phyloP scores from a whole-genome alignment of 2,329 filamentous ascomycete species.

The Aspergillus sp. region DNA sequence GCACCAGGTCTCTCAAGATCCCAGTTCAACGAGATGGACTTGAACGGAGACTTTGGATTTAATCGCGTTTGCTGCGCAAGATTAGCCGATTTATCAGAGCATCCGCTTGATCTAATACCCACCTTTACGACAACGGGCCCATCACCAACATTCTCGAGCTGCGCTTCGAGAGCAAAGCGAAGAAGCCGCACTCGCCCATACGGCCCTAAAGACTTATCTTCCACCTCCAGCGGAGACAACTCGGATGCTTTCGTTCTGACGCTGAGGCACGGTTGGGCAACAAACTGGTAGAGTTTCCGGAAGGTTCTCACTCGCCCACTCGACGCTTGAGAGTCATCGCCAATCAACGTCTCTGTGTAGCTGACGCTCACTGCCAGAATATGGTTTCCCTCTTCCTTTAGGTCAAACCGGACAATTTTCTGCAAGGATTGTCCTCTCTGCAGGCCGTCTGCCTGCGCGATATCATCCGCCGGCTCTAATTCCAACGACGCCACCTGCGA shows the following conservation, averaged over 20 bases:
- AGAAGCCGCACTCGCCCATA: constrained; percentile 34
- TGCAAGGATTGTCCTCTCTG: constrained; percentile 59
- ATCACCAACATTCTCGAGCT: constrained; percentile 90
- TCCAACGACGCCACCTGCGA: constrained; percentile 60
- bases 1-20: constrained; percentile 33
- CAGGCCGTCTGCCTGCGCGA: constrained; percentile 27
- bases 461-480: constrained; percentile 41
- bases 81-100: constrained; percentile 1
- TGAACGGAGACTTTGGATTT: constrained; percentile 45
- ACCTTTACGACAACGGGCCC: constrained; percentile 69
- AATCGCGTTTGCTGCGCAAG: constrained; percentile 36
- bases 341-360: constrained; percentile 72
- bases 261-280: constrained; percentile 79
- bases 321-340: constrained; percentile 36
- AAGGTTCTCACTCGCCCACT: constrained; percentile 69
- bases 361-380: constrained; percentile 87
- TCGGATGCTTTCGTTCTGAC: constrained; percentile 81
- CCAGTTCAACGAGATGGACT: constrained; percentile 47
- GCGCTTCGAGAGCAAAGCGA: constrained; percentile 76
- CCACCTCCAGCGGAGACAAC: constrained; percentile 39
- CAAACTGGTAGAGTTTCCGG: constrained; percentile 91
- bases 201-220: constrained; percentile 37
- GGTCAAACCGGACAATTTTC: constrained; percentile 70
- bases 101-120: constrained; percentile 10
- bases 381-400: constrained; percentile 91